Evolutionary conservation across 345 rosid genomes (phyloP), one percentile per base, ranked within the genome.

Genomic region (Salix caprea): DNA sequence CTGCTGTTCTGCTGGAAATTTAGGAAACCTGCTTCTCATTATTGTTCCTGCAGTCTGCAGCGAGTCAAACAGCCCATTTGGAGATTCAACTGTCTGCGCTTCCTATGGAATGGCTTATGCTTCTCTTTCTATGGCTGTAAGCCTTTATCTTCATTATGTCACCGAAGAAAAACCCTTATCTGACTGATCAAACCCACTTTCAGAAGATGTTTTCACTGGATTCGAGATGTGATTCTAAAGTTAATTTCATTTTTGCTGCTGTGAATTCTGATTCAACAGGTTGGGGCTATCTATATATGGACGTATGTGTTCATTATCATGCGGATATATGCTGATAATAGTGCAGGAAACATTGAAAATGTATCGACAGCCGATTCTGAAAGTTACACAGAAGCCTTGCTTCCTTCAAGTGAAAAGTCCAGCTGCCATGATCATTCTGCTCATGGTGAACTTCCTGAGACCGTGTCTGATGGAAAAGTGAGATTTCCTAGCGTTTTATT

Each of bases 91-190:
- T n/a, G 34, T 69, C 74, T 87, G 90, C 66, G 6, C 40, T 42
- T 56, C 73, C 0, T 64, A 80, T 44, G 90, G 83, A 66, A 67
- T 68, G 74, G 76, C 86, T 39, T 87, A 82, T 74, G 87, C 79
- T 80, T 85, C 87, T 11, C 85, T 87, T 36, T 87, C 90, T 8
- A 74, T 85, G 87, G 88, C 88, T 46, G 90, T 85, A 85, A 19
- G 80, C 23, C 10, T 11, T 15, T 24, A 1, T 61, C 3, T 39
- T 4, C 46, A 3, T 28, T 10, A 34, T 60, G 67, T 21, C 11
- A 11, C 34, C 5, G 1, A 3, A 37, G 16, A 16, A 26, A 24
- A 24, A 13, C 16, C 16, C 50, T 44, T 44, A 13, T 44, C 50
- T 44, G 50, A 44, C 50, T 40, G 50, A 46, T 30, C 32, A 30